Evolutionary conservation across 2,329 filamentous ascomycete genomes (phyloP).

Genomic region (Monosporascus ibericus): DNA sequence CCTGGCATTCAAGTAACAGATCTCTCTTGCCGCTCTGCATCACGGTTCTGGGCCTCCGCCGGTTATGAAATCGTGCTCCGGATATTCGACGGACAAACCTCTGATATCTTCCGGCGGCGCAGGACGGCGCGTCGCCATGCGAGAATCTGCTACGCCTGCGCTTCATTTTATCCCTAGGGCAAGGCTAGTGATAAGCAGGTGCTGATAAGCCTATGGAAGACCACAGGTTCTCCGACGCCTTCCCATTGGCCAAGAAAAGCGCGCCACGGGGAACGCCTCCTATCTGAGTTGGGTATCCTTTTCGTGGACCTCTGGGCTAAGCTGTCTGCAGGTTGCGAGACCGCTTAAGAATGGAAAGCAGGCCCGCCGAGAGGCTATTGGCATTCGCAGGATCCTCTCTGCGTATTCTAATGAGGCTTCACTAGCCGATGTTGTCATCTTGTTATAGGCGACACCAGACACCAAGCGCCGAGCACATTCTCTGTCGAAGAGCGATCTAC

Average conservation of each 20-base stretch:
- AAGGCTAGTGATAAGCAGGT: too few relatives aligned
- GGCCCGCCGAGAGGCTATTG: too few relatives aligned
- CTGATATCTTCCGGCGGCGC: neutral
- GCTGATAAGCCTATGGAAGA: too few relatives aligned
- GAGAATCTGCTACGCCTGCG: neutral
- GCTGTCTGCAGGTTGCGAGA: neutral
- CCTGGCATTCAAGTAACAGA: neutral
- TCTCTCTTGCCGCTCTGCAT: neutral
- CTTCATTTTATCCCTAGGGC: too few relatives aligned
- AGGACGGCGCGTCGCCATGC: neutral
- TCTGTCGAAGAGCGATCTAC: too few relatives aligned
- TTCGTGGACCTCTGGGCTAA: neutral
- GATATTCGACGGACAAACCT: neutral
- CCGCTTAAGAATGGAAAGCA: too few relatives aligned
- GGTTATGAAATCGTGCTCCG: neutral
- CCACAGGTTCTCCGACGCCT: neutral
- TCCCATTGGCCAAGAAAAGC: neutral
- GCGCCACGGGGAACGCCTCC: neutral
- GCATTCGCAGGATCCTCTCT: too few relatives aligned
- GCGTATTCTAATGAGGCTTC: too few relatives aligned
- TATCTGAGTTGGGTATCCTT: too few relatives aligned
- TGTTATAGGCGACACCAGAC: too few relatives aligned
- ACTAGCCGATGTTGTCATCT: too few relatives aligned
- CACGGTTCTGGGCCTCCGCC: neutral
- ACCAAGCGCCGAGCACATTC: too few relatives aligned